Conservation (phyloP, 116 monocot species). For the Cymodocea nodosa region DNA sequence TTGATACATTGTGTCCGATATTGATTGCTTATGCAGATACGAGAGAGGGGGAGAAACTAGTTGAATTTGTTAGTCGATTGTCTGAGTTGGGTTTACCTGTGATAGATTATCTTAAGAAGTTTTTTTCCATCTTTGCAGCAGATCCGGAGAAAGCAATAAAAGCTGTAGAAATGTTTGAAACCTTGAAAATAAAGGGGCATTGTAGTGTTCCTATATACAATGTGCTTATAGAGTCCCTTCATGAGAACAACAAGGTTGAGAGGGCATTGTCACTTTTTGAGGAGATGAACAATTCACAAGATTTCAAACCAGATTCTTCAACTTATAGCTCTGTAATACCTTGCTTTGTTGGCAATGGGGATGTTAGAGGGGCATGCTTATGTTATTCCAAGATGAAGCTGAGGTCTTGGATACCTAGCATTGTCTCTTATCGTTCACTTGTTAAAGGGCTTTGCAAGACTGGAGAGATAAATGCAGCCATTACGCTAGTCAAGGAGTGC, state of each 20-base stretch:
- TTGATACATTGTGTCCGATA: constrained; percentile 44
- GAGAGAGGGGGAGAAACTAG: constrained; percentile 34
- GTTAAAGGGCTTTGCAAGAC: constrained; percentile 63
- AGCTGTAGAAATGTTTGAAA: constrained; percentile 48
- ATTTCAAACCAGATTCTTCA: constrained; percentile 40
- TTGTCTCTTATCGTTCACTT: constrained; percentile 55
- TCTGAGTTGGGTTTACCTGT: constrained; percentile 33
- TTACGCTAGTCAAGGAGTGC: constrained; percentile 74
- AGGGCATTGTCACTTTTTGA: constrained; percentile 46
- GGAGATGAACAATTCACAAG: constrained; percentile 36
- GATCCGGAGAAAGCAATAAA: constrained; percentile 22
- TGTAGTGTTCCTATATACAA: constrained; percentile 58
- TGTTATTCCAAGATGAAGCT: constrained; percentile 67
- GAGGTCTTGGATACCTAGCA: constrained; percentile 41
- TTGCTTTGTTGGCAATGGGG: constrained; percentile 49
- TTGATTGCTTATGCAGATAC: constrained; percentile 35
- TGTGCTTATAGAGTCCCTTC: constrained; percentile 52
- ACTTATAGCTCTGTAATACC: constrained; percentile 62
- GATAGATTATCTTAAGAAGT: constrained; percentile 37
- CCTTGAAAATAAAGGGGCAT: constrained; percentile 44
- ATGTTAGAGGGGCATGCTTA: constrained; percentile 56
- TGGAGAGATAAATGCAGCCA: constrained; percentile 58
- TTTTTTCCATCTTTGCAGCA: constrained; percentile 33
- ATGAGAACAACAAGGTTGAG: constrained; percentile 35
- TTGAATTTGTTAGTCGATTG: constrained; percentile 26